A percentile compares a stretch with the other conserved stretches of the same genome.
These are phyloP conservation scores for Ensete glaucum DNA, from an alignment of 176 grass and related monocot genomes.

Conservation along the genomic window DNA sequence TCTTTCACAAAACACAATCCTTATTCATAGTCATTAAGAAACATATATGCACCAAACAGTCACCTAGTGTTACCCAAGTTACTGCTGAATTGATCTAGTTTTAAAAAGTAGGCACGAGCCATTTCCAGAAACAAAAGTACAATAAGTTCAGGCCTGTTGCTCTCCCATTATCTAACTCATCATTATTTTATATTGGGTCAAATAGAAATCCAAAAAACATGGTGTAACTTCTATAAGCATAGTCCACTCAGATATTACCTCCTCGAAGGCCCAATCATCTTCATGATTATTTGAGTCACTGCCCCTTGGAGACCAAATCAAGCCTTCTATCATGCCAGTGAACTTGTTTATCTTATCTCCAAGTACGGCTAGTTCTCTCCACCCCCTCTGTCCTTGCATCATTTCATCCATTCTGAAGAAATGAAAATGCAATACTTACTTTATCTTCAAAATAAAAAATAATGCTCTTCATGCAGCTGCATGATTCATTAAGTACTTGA, in stretches of 20 bases:
- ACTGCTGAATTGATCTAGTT: background rate
- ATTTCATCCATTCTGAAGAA: slow-evolving; percentile 62
- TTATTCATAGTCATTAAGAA: background rate
- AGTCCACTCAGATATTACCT: slow-evolving; percentile 2
- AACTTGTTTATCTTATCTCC: slow-evolving; percentile 97
- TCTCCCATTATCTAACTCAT: background rate
- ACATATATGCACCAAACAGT: background rate
- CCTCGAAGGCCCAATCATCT: slow-evolving; percentile 57
- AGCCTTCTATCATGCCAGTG: slow-evolving; percentile 93
- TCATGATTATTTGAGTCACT: slow-evolving; percentile 33
- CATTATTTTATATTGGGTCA: background rate
- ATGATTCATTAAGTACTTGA: background rate
- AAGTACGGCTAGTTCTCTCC: slow-evolving; percentile 80
- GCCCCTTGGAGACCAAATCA: slow-evolving; percentile 86
- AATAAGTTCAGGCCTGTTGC: background rate
- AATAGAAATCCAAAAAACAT: background rate
- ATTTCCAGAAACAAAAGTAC: too few relatives aligned
- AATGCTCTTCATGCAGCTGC: background rate
- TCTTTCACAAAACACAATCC: background rate
- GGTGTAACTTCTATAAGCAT: background rate
- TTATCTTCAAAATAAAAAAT: background rate
- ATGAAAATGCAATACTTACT: background rate
- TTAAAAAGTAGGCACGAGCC: too few relatives aligned
- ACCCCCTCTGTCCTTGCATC: slow-evolving; percentile 96
- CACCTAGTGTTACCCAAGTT: background rate